phyloP scores from a whole-genome alignment of 176 grass and related monocot species.

The Aegilops sharonensis region DNA sequence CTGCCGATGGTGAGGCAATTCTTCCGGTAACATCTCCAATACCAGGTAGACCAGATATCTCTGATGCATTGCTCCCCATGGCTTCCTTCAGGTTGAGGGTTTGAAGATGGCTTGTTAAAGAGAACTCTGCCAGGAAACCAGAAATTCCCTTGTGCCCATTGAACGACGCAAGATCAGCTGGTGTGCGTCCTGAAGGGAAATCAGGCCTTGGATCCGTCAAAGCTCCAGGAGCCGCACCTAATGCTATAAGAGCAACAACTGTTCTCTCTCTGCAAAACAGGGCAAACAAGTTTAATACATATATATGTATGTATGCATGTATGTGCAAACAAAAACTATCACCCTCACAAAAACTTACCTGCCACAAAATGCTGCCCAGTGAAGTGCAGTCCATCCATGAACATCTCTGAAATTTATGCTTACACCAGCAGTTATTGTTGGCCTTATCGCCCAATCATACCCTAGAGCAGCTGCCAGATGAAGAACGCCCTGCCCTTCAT shows the following conservation, averaged over 20 bases:
- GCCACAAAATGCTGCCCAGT: slow-evolving; percentile 95
- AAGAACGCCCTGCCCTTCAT: slow-evolving; percentile 85
- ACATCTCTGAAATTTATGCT: slow-evolving; percentile 90
- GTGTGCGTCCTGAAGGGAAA: slow-evolving; percentile 76
- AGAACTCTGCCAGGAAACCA: slow-evolving; percentile 91
- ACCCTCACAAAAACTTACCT: slow-evolving; percentile 47
- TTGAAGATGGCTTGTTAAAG: slow-evolving; percentile 76
- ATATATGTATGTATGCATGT: too few species aligned
- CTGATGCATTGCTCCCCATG: slow-evolving; percentile 39
- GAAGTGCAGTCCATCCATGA: slow-evolving; percentile 88
- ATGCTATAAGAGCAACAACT: slow-evolving; percentile 70
- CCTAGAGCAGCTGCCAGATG: slow-evolving; percentile 83
- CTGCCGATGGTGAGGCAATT: slow-evolving; percentile 29
- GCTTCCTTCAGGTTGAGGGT: slow-evolving; percentile 74
- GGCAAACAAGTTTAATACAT: slow-evolving; percentile 29
- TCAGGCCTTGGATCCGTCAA: slow-evolving; percentile 87
- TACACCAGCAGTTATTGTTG: slow-evolving; percentile 67
- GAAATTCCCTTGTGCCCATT: slow-evolving; percentile 96
- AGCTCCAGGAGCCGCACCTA: slow-evolving; percentile 78
- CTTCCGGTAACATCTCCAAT: slow-evolving; percentile 53
- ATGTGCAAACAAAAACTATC: not conserved
- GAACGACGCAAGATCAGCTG: slow-evolving; percentile 88
- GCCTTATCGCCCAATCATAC: slow-evolving; percentile 85
- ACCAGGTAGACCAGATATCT: slow-evolving; percentile 50
- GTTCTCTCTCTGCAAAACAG: slow-evolving; percentile 72